Percentiles rank a stretch among this genome's conserved stretches.
Evolutionary conservation across 2,329 filamentous ascomycete genomes (phyloP).

Genomic region (Plenodomus lindquistii): DNA sequence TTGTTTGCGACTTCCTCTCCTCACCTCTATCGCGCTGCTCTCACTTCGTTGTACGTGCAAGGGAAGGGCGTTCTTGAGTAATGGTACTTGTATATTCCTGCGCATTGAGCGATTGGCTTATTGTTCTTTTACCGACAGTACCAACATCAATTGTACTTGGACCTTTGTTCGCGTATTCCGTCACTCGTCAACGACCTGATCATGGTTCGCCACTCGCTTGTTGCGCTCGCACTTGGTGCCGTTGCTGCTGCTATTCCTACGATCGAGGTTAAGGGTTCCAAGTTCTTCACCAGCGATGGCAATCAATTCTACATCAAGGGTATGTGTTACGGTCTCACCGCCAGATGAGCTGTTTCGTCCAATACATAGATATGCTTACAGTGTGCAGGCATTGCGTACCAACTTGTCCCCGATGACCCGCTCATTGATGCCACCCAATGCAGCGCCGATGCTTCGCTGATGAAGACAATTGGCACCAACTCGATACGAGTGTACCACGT

Average conservation of each 20-base stretch:
- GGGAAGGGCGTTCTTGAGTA: too few relatives aligned
- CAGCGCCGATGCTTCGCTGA: slow-evolving; percentile 71
- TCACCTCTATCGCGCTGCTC: neutral
- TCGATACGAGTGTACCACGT: slow-evolving; percentile 89
- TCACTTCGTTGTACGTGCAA: neutral
- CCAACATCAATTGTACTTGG: too few relatives aligned
- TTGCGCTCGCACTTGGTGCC: slow-evolving; percentile 30
- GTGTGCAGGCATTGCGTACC: slow-evolving; percentile 71
- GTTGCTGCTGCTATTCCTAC: slow-evolving; percentile 56
- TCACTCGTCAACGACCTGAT: neutral
- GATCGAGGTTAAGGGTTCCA: slow-evolving; percentile 70
- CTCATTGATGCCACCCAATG: slow-evolving; percentile 77
- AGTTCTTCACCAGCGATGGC: slow-evolving; percentile 82
- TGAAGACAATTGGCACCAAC: slow-evolving; percentile 81
- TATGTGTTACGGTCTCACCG: slow-evolving; percentile 35
- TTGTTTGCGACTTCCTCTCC: neutral
- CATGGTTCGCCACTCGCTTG: slow-evolving; percentile 14
- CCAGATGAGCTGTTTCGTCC: too few relatives aligned
- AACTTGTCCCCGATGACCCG: slow-evolving; percentile 70
- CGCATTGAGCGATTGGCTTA: neutral
- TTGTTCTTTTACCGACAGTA: neutral
- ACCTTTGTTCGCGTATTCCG: neutral
- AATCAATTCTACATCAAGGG: slow-evolving; percentile 85
- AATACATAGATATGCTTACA: slow-evolving; percentile 5
- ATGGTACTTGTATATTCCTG: too few relatives aligned